These are phyloP conservation scores for Zarea fungicola DNA, from an alignment of 2,329 filamentous ascomycete species.

Conservation along the genomic window DNA sequence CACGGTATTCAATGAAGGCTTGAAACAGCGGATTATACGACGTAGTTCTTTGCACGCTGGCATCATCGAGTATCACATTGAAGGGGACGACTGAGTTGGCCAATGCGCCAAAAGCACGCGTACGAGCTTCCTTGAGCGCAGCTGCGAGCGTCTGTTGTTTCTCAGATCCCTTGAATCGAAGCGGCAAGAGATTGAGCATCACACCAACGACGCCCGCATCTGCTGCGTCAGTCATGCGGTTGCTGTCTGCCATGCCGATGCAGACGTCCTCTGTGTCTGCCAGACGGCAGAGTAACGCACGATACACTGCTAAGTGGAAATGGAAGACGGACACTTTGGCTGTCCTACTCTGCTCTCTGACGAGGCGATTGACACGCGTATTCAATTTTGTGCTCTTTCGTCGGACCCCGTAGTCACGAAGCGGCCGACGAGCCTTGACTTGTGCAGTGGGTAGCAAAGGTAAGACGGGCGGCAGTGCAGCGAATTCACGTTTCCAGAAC, in stretches of 20 bases:
- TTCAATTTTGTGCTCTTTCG: too few relatives aligned
- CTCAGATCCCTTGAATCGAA: slow-evolving; percentile 31
- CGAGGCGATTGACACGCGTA: slow-evolving; percentile 16
- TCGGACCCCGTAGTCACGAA: too few relatives aligned
- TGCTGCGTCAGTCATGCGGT: slow-evolving; percentile 26
- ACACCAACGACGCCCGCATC: slow-evolving; percentile 42
- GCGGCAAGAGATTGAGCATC: slow-evolving; percentile 44
- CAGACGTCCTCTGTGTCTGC: slow-evolving; percentile 32
- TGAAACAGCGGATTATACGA: slow-evolving; percentile 45
- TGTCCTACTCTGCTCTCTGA: slow-evolving; percentile 14
- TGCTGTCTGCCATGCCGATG: slow-evolving; percentile 45
- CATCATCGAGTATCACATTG: slow-evolving; percentile 39
- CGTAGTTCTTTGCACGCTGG: slow-evolving; percentile 34
- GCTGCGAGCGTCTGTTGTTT: slow-evolving; percentile 18
- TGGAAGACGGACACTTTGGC: slow-evolving; percentile 34
- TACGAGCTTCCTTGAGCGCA: slow-evolving; percentile 17
- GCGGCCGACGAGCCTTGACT: too few relatives aligned
- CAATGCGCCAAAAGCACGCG: slow-evolving; percentile 31
- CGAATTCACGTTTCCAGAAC: slow-evolving; percentile 30
- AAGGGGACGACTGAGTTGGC: slow-evolving; percentile 42
- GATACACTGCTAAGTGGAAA: slow-evolving; percentile 38
- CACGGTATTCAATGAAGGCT: slow-evolving; percentile 29
- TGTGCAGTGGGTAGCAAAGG: too few relatives aligned
- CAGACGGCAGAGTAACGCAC: slow-evolving; percentile 31
- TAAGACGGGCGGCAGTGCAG: too few relatives aligned